A percentile compares a stretch with the other conserved stretches of the same genome.
phyloP scores from a whole-genome alignment of 208 protist species.

The Dictyostelium gargantuum region DNA sequence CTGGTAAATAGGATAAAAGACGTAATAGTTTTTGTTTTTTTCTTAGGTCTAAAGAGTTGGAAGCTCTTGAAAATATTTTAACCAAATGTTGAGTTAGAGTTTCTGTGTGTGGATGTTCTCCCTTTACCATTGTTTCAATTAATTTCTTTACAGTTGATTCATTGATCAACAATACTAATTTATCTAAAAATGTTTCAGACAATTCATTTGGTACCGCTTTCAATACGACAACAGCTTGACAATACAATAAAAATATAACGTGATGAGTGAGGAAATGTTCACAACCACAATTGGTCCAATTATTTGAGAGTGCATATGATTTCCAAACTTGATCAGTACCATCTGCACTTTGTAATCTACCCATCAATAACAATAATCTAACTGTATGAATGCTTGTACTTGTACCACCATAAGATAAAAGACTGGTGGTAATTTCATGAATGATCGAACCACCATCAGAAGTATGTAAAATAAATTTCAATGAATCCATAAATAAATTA shows the following conservation, averaged over 20 bases:
- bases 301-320: neutral
- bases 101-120: neutral
- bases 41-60: neutral
- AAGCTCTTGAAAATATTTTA: neutral
- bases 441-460: neutral
- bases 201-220: neutral
- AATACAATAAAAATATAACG: conserved; percentile 31
- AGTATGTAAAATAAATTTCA: neutral
- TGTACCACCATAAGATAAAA: neutral
- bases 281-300: conserved; percentile 14
- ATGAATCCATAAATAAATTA: neutral
- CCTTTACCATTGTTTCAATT: neutral
- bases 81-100: neutral
- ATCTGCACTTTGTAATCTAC: neutral
- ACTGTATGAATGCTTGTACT: neutral
- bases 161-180: conserved; percentile 43
- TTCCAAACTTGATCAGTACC: neutral
- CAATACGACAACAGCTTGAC: neutral
- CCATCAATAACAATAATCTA: conserved; percentile 1
- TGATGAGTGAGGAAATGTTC: conserved; percentile 52
- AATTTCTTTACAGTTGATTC: conserved; percentile 8
- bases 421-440: neutral
- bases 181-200: conserved; percentile 11
- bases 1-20: conserved; percentile 40
- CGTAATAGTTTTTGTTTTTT: conserved; percentile 51